These are phyloP conservation scores for Dactylonectria macrodidyma DNA, from an alignment of 2,329 filamentous ascomycete species.

Conservation along the genomic window DNA sequence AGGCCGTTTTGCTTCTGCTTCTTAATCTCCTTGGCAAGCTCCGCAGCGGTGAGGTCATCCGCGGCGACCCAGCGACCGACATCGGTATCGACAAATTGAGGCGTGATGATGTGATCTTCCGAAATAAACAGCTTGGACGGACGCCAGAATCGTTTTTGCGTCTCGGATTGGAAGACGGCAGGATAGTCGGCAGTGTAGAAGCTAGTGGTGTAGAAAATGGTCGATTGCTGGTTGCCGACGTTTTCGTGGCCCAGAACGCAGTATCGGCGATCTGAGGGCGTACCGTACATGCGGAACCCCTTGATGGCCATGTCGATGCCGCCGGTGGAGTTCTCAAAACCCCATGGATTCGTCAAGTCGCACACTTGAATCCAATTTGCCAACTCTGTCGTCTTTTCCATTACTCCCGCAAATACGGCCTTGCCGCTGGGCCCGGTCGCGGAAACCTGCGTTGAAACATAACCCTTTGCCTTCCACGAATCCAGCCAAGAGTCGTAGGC, in stretches of 20 bases:
- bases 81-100: constrained; percentile 34
- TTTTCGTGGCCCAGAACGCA: constrained; percentile 39
- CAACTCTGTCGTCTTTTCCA: constrained; percentile 1
- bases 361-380: constrained; percentile 33
- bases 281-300: constrained; percentile 37
- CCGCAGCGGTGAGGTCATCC: constrained; percentile 8
- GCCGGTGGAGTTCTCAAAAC: constrained; percentile 10
- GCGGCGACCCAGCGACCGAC: constrained; percentile 31
- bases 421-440: constrained; percentile 28
- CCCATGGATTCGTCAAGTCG: constrained; percentile 12
- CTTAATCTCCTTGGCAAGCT: constrained; percentile 20
- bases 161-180: constrained; percentile 2
- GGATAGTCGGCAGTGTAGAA: not conserved
- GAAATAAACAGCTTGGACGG: constrained; percentile 33
- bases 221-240: constrained; percentile 31
- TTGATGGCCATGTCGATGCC: constrained; percentile 20
- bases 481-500: constrained; percentile 32
- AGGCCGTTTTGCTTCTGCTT: not conserved
- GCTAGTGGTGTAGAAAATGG: constrained; percentile 13
- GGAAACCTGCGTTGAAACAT: constrained; percentile 24
- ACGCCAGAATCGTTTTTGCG: constrained; percentile 35
- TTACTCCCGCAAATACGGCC: constrained; percentile 23
- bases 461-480: constrained; percentile 15
- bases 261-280: constrained; percentile 28
- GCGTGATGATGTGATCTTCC: constrained; percentile 35